Base-by-base conservation (phyloP, 2,329 filamentous ascomycete species). In the Scopulariopsis brevicaulis region DNA sequence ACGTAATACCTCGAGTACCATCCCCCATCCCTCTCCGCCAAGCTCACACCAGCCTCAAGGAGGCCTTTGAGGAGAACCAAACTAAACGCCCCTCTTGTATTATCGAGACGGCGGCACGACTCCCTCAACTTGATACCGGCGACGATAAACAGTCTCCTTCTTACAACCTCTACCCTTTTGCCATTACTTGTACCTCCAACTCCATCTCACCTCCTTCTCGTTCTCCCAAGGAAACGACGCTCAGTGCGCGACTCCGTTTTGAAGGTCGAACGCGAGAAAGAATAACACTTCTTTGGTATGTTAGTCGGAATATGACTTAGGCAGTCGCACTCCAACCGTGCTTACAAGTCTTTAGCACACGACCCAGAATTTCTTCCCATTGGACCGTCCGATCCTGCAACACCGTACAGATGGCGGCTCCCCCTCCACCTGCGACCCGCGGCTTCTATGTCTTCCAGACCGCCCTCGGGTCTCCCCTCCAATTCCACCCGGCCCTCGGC, bases 401-500 rank as follows among this genome's bases (percentile, higher is more conserved):
- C 24, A 12, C 48, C 48, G 20, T 40, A 46, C 59, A 34, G 60
- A 72, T 72, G 70, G 60, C 67, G 54, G 3, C 18, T 2, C 57
- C 60, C 48, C 50, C 63, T 43, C 59, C 58, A 59, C 22, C 34
- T 15, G 32, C 53, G 1, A n/a, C 67, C 15, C 59, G n/a, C 51
- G 79, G 79, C 59, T 84, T 84, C 69, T 82, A 81, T 60, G 75
- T 85, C 67, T 82, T 77, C 66, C 83, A 86, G 73, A 75, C 80
- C 51, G 68, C 74, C 54, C 72, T 82, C 58, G 82, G 82, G 56
- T 75, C 77, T 54, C 71, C 77, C 60, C 74, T 86, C 59, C 74
- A 90, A 71, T 84, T 90, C 78, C 71, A 84, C 68, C 79, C 89
- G 73, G 72, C 85, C 65, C 73, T 90, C 70, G 74, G 85, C 66